Base-by-base conservation (phyloP, 148 eudicot genomes). In the Chenopodium quinoa region DNA sequence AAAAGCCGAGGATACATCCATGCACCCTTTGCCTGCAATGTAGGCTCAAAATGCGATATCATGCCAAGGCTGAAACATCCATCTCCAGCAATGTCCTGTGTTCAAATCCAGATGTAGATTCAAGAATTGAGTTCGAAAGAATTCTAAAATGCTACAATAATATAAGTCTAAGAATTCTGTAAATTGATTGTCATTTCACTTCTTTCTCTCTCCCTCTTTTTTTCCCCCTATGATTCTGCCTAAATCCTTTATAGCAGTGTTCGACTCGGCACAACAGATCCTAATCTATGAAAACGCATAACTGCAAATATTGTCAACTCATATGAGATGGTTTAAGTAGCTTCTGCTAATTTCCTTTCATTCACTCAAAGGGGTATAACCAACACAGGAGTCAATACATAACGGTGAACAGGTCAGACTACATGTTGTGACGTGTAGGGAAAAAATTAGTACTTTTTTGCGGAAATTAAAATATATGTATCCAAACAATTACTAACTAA, bases 11-110 rank as follows among this genome's bases (percentile, higher is more conserved):
- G 97, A 90, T 95, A 95, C 97, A 95, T 92, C 98, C 98, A 95
- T 47, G 84, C 83, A 71, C 97, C 98, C 81, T 86, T 89, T 19
- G 86, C 85, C 23, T 80, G 83, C 89, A 95, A 86, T 0, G 90
- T 81, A 46, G 97, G 94, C 90, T 91, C 91, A 81, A 95, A 80
- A 82, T 79, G 98, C 73, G 98, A 92, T 79, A 95, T 85, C 98
- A 95, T 93, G n/a, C 98, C 98, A 4, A 95, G 91, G 89, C 98
- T 95, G 91, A 95, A 95, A 85, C 97, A 92, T 34, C 98, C 98
- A 77, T 95, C 97, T 83, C 93, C 77, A 29, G 97, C 98, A 82
- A 95, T 95, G 60, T 95, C 98, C 97, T 95, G 89, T 74, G 78
- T 48, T n/a, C 46, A 77, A 71, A 73, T 71, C 17, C 69, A 82